Evolutionary conservation across 441 rosid genomes (phyloP).

Genomic region (Croton setiger): DNA sequence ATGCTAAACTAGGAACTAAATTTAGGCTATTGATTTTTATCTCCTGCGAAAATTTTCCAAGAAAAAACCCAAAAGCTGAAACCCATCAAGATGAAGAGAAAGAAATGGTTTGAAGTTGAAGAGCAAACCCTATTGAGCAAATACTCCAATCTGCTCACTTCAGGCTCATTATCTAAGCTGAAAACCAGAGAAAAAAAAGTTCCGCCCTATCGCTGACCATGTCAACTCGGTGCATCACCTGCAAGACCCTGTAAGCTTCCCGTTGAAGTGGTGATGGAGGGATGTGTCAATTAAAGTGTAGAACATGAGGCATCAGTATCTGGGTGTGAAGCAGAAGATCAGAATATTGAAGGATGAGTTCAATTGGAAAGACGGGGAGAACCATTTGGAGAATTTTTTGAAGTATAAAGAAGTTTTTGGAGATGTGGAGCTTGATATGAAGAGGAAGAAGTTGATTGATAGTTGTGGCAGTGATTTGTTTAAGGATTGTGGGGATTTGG

Average conservation of each 20-base stretch:
- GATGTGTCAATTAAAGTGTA: constrained; percentile 75
- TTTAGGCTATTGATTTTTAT: too few relatives aligned
- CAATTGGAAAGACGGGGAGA: constrained; percentile 70
- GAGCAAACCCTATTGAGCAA: constrained; percentile 55
- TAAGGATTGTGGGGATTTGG: constrained; percentile 53
- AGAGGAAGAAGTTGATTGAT: constrained; percentile 40
- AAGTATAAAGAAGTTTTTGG: constrained; percentile 78
- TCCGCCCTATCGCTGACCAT: constrained; percentile 72
- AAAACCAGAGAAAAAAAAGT: constrained; percentile 76
- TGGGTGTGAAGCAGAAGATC: constrained; percentile 85
- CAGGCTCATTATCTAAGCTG: constrained; percentile 60
- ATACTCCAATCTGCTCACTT: constrained; percentile 53
- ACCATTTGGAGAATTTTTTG: constrained; percentile 74
- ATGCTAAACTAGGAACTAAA: background rate
- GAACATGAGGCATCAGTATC: constrained; percentile 77
- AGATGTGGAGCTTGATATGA: constrained; percentile 63
- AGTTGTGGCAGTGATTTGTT: constrained; percentile 40
- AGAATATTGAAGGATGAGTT: constrained; percentile 41
- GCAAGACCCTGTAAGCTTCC: constrained; percentile 51
- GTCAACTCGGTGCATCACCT: constrained; percentile 60
- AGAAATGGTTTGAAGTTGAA: constrained; percentile 71
- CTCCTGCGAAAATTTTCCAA: background rate
- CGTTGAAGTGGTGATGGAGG: constrained; percentile 79
- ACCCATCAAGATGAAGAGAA: constrained; percentile 22
- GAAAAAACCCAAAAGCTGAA: background rate